Evolutionary conservation across 1,139 yeast genomes (phyloP).

Genomic region (Pichia sp.): DNA sequence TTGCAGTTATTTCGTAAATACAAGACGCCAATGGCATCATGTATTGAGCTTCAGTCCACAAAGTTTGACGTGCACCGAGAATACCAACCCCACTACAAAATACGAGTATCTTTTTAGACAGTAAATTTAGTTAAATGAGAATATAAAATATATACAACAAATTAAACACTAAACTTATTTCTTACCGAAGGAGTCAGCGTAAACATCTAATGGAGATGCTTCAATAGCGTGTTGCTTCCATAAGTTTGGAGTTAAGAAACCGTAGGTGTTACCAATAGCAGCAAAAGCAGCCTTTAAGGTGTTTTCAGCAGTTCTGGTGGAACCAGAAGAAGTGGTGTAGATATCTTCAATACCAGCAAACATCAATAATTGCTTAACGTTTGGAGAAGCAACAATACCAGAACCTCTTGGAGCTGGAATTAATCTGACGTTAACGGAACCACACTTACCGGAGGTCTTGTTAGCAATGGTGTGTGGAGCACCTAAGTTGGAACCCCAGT

Average conservation of each 20-base stretch:
- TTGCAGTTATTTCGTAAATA: too few species aligned
- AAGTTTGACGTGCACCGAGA: too few species aligned
- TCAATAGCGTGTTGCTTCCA: constrained; percentile 84
- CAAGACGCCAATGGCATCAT: too few species aligned
- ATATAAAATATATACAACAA: too few species aligned
- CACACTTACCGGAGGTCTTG: constrained; percentile 99
- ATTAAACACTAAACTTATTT: constrained; percentile 32
- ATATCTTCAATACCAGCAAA: constrained; percentile 99
- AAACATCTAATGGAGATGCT: constrained; percentile 91
- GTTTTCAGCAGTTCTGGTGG: constrained; percentile 99
- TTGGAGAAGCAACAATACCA: constrained; percentile 99
- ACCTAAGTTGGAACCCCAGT: constrained; percentile 99
- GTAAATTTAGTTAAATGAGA: too few species aligned
- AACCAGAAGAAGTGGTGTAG: constrained; percentile 97
- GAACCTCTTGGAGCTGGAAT: constrained; percentile 99
- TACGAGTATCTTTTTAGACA: too few species aligned
- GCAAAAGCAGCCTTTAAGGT: constrained; percentile 99
- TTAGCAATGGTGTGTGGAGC: constrained; percentile 98
- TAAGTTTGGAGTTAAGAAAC: constrained; percentile 99
- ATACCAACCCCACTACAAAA: too few species aligned
- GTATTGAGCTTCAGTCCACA: too few species aligned
- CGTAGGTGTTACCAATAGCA: constrained; percentile 99
- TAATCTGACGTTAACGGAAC: constrained; percentile 96
- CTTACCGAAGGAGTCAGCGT: constrained; percentile 69
- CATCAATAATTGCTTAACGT: constrained; percentile 97